Conservation (phyloP, 768 basidiomycete species). For the Mycena galopus region DNA sequence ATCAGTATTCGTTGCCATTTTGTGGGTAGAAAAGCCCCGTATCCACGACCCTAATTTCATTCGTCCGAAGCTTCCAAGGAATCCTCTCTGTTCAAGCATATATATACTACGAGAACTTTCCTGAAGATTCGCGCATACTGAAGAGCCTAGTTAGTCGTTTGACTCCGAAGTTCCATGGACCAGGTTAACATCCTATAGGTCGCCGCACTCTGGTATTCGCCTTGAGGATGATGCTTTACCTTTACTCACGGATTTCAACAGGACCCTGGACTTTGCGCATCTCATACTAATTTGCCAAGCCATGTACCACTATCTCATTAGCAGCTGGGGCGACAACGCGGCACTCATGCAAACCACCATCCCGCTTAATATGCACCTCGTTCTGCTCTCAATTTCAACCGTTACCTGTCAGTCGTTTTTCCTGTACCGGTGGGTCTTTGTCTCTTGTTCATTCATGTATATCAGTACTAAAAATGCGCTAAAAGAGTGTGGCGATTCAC, state of each 20-base stretch:
- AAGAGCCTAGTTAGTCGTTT: slow-evolving; percentile 1
- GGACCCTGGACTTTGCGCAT: slow-evolving; percentile 9
- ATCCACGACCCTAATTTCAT: background rate
- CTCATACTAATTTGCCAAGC: slow-evolving; percentile 6
- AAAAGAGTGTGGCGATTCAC: background rate
- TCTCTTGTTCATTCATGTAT: background rate
- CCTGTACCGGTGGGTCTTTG: background rate
- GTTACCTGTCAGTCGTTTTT: slow-evolving; percentile 1
- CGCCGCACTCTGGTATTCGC: background rate
- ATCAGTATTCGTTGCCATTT: background rate
- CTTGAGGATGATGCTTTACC: background rate
- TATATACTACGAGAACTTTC: slow-evolving; percentile 10
- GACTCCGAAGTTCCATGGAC: background rate
- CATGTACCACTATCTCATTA: slow-evolving; percentile 11
- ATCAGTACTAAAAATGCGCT: background rate
- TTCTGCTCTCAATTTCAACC: background rate
- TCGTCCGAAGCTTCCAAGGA: slow-evolving; percentile 13
- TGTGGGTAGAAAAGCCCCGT: background rate
- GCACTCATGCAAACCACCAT: background rate
- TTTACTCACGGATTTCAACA: background rate
- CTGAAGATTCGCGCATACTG: background rate
- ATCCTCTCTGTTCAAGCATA: slow-evolving; percentile 12
- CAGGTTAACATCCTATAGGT: background rate
- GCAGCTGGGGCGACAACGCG: slow-evolving; percentile 12
- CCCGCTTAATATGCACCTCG: slow-evolving; percentile 4